phyloP scores from a whole-genome alignment of 805 yeast genomes.

The Wickerhamomyces canadensis region DNA sequence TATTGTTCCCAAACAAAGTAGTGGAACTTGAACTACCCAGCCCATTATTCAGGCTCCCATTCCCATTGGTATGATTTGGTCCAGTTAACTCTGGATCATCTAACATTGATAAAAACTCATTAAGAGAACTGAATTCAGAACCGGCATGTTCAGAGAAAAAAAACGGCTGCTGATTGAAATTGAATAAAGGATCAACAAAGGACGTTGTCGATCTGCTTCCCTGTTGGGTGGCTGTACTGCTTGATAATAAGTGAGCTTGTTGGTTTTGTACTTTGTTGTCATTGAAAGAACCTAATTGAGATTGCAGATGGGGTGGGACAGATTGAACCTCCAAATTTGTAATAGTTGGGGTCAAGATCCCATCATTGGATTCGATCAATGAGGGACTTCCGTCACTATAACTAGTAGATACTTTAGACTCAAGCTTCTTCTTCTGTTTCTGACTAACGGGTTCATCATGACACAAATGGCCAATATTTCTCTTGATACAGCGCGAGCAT shows the following conservation, averaged over 20 bases:
- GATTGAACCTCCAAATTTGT: slow-evolving; percentile 14
- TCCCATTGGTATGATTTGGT: slow-evolving; percentile 21
- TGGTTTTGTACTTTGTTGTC: slow-evolving; percentile 2
- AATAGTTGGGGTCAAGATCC: slow-evolving; percentile 5
- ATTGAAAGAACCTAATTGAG: slow-evolving; percentile 9
- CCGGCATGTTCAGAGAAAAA: slow-evolving; percentile 91
- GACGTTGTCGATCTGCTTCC: slow-evolving; percentile 3
- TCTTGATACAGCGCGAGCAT: slow-evolving; percentile 76
- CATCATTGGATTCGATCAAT: neutral
- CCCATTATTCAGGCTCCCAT: slow-evolving; percentile 7
- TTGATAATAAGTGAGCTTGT: slow-evolving; percentile 3
- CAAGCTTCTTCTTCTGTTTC: slow-evolving; percentile 19
- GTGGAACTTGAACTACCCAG: neutral
- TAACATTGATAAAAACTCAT: slow-evolving; percentile 83
- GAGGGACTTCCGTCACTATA: neutral
- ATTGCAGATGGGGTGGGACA: slow-evolving; percentile 18
- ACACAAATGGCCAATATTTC: slow-evolving; percentile 86
- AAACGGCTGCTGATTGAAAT: slow-evolving; percentile 55
- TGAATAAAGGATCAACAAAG: slow-evolving; percentile 13
- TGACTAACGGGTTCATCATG: slow-evolving; percentile 25
- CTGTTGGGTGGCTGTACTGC: too few relatives aligned
- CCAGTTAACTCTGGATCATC: slow-evolving; percentile 75
- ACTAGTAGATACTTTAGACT: slow-evolving; percentile 1
- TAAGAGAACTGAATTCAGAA: slow-evolving; percentile 83
- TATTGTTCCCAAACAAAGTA: neutral